These are phyloP conservation scores for Dactylellina drechsleri DNA, from an alignment of 2,329 filamentous ascomycete genomes.

Conservation along the genomic window DNA sequence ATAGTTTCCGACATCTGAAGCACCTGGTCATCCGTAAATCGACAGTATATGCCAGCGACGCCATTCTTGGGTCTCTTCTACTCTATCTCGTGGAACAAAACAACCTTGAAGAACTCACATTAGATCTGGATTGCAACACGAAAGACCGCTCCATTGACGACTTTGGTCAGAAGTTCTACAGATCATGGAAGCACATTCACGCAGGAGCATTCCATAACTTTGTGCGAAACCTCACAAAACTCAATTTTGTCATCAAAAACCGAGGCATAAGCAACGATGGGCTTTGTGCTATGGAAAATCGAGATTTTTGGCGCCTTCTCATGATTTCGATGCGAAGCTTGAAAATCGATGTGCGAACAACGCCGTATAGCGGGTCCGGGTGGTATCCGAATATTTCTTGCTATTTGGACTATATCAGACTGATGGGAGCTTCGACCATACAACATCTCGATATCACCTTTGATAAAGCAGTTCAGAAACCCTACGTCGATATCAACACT, in stretches of 20 bases:
- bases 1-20: slow-evolving; percentile 14
- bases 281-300: background rate
- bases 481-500: slow-evolving; percentile 20
- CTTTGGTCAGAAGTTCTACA: slow-evolving; percentile 1
- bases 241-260: slow-evolving; percentile 29
- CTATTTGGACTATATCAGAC: slow-evolving; percentile 10
- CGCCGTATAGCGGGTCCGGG: background rate
- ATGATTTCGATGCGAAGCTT: slow-evolving; percentile 15
- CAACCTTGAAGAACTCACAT: slow-evolving; percentile 25
- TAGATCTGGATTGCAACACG: slow-evolving; percentile 21
- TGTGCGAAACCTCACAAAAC: slow-evolving; percentile 3
- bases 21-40: slow-evolving; percentile 27
- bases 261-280: slow-evolving; percentile 5
- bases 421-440: background rate
- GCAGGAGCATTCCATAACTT: slow-evolving; percentile 6
- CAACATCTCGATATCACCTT: slow-evolving; percentile 16
- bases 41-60: slow-evolving; percentile 21
- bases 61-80: slow-evolving; percentile 28
- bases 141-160: background rate
- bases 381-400: background rate
- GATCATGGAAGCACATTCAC: slow-evolving; percentile 21
- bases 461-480: background rate
- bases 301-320: slow-evolving; percentile 22
- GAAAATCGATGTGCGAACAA: slow-evolving; percentile 12
- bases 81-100: slow-evolving; percentile 36